Base-by-base conservation (phyloP, 2,329 filamentous ascomycete species). In the Calycina marina region DNA sequence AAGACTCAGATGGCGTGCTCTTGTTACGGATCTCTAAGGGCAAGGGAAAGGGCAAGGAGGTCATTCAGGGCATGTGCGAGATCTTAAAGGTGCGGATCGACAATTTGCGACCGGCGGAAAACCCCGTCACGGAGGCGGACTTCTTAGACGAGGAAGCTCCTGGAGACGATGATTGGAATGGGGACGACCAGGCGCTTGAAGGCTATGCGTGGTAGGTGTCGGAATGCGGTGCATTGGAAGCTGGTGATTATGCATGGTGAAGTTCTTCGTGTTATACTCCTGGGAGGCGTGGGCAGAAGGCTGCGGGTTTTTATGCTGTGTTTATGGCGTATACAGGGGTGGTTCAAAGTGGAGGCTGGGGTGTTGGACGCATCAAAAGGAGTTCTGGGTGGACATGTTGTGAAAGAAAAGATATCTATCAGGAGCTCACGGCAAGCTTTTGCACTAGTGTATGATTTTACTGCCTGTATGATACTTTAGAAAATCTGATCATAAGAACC, bases 11-110 rank as follows among this genome's bases (percentile, higher is more conserved):
- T 16, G 24, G 31, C 8, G 28, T 25, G n/a, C 35, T 34, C n/a
- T 31, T 41, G 2, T 13, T 37, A 15, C 5, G 40, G 26, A 28
- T 16, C 4, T 4, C 0, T 4, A 41, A 40, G 15, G 30, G 17
- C 4, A 47, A 49, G 18, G 47, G 44, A 10, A 56, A 59, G n/a
- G 50, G 52, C 15, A 52, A 52, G 10, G 54, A 59, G 15, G 18
- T 63, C 36, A 56, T 77, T 15, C 80, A 86, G 39, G 78, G 78
- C 1, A 62, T 77, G 42, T 88, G 80, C 47, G 65, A 74, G 25
- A 62, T 72, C 4, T 78, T 86, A 12, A 69, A 79, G 38, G 66
- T 86, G 26, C 60, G 71, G 27, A 75, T 86, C 42, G 81, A 86
- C 53, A 86, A 86, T 50, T 69, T 81, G 48, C 75, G 82, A 38